Percentiles rank a stretch among this genome's conserved stretches.
These are phyloP conservation scores for Kodamaea suecica DNA, from an alignment of 1,139 yeast species.

Conservation along the genomic window DNA sequence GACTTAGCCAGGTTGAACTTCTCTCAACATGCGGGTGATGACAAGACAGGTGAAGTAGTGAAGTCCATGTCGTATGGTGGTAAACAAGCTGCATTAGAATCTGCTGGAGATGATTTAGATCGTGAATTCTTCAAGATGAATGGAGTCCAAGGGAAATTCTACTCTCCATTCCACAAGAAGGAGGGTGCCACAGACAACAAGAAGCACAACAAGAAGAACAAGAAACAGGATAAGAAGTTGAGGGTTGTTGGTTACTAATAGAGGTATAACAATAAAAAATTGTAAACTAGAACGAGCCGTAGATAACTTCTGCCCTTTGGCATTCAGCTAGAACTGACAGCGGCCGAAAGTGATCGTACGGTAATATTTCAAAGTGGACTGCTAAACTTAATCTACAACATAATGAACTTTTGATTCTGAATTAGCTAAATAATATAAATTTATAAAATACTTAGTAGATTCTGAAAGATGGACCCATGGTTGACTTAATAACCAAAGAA, in stretches of 20 bases:
- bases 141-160: conserved; percentile 58
- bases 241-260: conserved; percentile 41
- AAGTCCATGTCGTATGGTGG: conserved; percentile 66
- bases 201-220: conserved; percentile 78
- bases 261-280: no score
- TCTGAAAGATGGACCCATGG: conserved; percentile 99
- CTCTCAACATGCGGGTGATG: conserved; percentile 64
- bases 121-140: conserved; percentile 76
- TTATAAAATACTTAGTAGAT: conserved; percentile 66
- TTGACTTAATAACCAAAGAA: conserved; percentile 96
- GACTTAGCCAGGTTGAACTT: conserved; percentile 75
- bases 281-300: no score
- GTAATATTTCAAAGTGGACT: no score
- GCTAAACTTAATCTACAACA: no score
- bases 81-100: conserved; percentile 72
- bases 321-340: not conserved
- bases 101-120: conserved; percentile 78
- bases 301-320: no score
- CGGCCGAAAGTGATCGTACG: not conserved
- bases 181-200: conserved; percentile 36
- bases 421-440: conserved; percentile 11
- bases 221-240: conserved; percentile 54
- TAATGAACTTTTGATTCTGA: no score
- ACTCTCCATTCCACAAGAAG: conserved; percentile 70
- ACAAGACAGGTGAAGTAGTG: conserved; percentile 21